Base-by-base conservation (phyloP, 164 flowering plant genomes). In the Piper longum region DNA sequence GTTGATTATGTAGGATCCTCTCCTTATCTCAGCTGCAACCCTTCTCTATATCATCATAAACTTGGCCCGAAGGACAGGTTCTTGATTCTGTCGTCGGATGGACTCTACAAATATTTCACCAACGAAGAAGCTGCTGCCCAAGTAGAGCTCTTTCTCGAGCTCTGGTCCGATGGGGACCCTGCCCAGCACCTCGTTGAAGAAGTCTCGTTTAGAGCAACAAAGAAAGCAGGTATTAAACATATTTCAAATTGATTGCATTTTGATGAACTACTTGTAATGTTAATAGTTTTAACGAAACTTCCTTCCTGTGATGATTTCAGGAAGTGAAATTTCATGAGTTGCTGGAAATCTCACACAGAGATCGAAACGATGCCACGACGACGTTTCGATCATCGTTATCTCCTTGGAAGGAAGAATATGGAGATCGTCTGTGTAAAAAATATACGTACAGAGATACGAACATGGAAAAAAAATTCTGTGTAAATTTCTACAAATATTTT, bases 341-440 rank as follows among this genome's bases (percentile, higher is more conserved):
- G 73, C 76, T 85, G 59, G 85, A 81, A 59, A 83, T 83, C 65
- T 84, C 87, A 41, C 79, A 85, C 14, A 87, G 90, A 54, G 90
- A 85, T 73, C 70, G 90, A 16, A 85, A 7, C 80, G 80, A 70
- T 85, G 81, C 67, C 90, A 85, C 60, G 87, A 85, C 51, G 90
- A 83, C 70, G 85, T 85, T 66, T 81, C 87, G 19, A 84, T 85
- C 17, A 83, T 83, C 80, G 87, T 83, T 66, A 78, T 83, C 59
- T 83, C 87, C 8, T 74, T 85, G 16, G 90, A 85, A 71, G 90
- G 90, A 62, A 80, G 90, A 78, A 83, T 85, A 62, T 83, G 90
- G 69, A 71, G 73, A 65, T 78, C 79, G 56, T 75, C 75, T 41
- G 81, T 36, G 60, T 57, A 71, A 41, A 66, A 48, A 72, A n/a